phyloP scores from a whole-genome alignment of 352 stramenopile species.

The Pythium rishiriense region DNA sequence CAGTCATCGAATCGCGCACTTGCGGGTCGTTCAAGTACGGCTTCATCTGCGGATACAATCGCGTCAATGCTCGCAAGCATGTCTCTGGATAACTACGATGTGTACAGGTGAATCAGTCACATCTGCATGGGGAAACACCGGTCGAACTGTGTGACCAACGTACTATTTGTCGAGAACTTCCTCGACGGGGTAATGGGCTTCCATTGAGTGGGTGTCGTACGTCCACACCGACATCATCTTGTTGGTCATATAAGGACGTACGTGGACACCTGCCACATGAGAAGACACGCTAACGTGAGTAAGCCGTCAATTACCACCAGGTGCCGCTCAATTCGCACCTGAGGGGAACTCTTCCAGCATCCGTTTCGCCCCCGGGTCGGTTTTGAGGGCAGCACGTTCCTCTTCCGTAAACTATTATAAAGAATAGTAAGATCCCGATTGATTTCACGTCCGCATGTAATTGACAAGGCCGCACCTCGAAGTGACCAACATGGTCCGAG shows the following conservation, averaged over 20 bases:
- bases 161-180: slow-evolving; percentile 59
- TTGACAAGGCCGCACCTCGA: slow-evolving; percentile 37
- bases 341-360: slow-evolving; percentile 64
- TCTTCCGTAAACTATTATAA: slow-evolving; percentile 47
- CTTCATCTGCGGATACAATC: slow-evolving; percentile 65
- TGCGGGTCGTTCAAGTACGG: slow-evolving; percentile 55
- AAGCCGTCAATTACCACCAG: background rate
- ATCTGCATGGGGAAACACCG: background rate
- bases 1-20: slow-evolving; percentile 60
- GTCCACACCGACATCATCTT: slow-evolving; percentile 82
- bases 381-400: slow-evolving; percentile 42
- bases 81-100: slow-evolving; percentile 63
- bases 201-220: slow-evolving; percentile 68
- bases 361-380: slow-evolving; percentile 36
- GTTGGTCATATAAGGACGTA: slow-evolving; percentile 54
- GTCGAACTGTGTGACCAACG: background rate
- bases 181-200: slow-evolving; percentile 63
- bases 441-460: background rate
- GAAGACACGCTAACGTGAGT: background rate
- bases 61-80: slow-evolving; percentile 56
- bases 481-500: slow-evolving; percentile 62
- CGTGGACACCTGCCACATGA: slow-evolving; percentile 46
- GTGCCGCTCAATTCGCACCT: slow-evolving; percentile 16
- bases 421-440: background rate
- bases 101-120: background rate